Evolutionary conservation across 768 basidiomycete genomes (phyloP), one percentile per base, ranked within the genome.

Genomic region (Roridomyces roridus): DNA sequence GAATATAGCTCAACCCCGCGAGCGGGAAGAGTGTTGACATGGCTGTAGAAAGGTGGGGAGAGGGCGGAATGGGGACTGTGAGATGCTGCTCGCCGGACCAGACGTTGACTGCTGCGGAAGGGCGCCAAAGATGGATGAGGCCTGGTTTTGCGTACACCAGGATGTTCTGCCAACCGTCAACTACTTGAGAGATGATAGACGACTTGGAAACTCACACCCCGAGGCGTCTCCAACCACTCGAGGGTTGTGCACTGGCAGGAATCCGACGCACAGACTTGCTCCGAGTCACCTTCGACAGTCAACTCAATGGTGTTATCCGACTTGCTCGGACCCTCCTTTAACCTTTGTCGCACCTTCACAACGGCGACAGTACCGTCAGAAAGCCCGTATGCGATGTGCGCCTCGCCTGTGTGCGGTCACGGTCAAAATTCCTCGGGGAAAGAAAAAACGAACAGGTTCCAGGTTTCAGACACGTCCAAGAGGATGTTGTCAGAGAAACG

Each of bases 101-200:
- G 18, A 46, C 34, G 17, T 63, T 34, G 51, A 62, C 46, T 20
- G 72, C 45, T 21, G 67, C 62, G 0, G 74, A 52, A 41, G 70
- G 68, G 40, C 80, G 79, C 82, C 85, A 89, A 5, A 93, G 69
- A 60, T 82, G 70, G 31, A 92, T 62, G 18, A 77, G 57, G 10
- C 91, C 91, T 1, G 87, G 82, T 68, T 80, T 86, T 59, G 78
- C 79, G 62, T 80, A 78, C 0, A 83, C 80, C 9, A 92, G 77
- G 56, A 90, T 76, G 0, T 77, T 74, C 87, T 89, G 24, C n/a
- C n/a, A n/a, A n/a, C n/a, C 45, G 48, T 15, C 23, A 25, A 20
- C 12, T 21, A 9, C 18, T 20, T 5, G 23, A 20, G 18, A 6
- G 2, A 6, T 34, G 7, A 39, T 24, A 26, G 25, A 40, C 39